Evolutionary conservation across 129 eudicot genomes (phyloP).

Genomic region (Helianthus annuus): DNA sequence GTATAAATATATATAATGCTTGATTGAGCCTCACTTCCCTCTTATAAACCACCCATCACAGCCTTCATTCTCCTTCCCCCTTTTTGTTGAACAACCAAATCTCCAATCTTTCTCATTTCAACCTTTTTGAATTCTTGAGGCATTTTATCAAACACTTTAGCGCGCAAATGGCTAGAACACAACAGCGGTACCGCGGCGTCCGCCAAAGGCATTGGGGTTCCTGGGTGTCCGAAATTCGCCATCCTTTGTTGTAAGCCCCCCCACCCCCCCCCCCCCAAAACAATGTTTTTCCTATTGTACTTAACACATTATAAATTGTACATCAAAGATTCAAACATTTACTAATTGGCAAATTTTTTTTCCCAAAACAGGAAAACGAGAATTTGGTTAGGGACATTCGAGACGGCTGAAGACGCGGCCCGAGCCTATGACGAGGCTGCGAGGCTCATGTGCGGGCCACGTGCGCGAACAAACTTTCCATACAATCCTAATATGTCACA

Average conservation of each 20-base stretch:
- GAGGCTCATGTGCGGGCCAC: constrained; percentile 81
- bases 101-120: constrained; percentile 20
- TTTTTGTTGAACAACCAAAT: constrained; percentile 25
- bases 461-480: constrained; percentile 75
- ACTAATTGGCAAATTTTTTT: constrained; percentile 5
- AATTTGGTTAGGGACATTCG: constrained; percentile 86
- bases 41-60: constrained; percentile 46
- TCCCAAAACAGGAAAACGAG: constrained; percentile 63
- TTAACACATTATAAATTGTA: not conserved
- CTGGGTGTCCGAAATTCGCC: constrained; percentile 94
- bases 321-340: not conserved
- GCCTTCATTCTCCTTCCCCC: constrained; percentile 43
- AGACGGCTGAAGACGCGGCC: constrained; percentile 88
- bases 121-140: constrained; percentile 26
- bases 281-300: not conserved
- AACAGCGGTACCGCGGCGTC: constrained; percentile 74
- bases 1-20: not conserved
- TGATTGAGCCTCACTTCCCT: constrained; percentile 3
- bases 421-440: constrained; percentile 90
- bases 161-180: constrained; percentile 66
- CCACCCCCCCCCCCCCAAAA: not conserved
- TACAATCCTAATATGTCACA: constrained; percentile 55
- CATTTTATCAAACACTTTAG: constrained; percentile 36
- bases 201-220: constrained; percentile 96
- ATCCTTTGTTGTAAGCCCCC: constrained; percentile 68